phyloP scores from a whole-genome alignment of 164 flowering plant species.

The Echeveria elegans region DNA sequence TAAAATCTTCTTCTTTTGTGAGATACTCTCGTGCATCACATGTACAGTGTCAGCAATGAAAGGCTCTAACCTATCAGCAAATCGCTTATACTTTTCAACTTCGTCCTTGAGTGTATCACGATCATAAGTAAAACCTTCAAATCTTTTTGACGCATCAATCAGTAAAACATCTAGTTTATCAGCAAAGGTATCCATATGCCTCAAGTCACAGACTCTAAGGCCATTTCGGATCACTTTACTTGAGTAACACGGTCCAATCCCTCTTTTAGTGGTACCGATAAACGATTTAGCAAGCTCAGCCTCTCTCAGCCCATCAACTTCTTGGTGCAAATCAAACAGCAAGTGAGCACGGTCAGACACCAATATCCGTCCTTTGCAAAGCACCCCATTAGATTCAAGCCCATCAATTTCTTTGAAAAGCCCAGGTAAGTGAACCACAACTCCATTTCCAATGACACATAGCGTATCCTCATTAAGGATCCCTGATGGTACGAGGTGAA shows the following conservation, averaged over 20 bases:
- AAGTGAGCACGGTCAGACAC: slow-evolving; percentile 92
- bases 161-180: slow-evolving; percentile 82
- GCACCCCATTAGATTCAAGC: slow-evolving; percentile 71
- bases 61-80: slow-evolving; percentile 85
- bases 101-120: slow-evolving; percentile 72
- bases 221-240: slow-evolving; percentile 88
- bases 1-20: slow-evolving; percentile 65
- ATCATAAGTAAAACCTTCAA: slow-evolving; percentile 49
- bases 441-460: slow-evolving; percentile 97
- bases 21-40: slow-evolving; percentile 67
- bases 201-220: slow-evolving; percentile 78
- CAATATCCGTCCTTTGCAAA: slow-evolving; percentile 78
- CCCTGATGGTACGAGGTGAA: slow-evolving; percentile 93
- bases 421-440: slow-evolving; percentile 86
- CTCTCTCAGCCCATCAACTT: slow-evolving; percentile 81
- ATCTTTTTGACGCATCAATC: slow-evolving; percentile 77
- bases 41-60: slow-evolving; percentile 81
- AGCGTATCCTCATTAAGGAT: slow-evolving; percentile 83
- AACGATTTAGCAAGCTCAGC: slow-evolving; percentile 83
- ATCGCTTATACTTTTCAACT: slow-evolving; percentile 73
- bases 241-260: slow-evolving; percentile 90
- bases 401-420: slow-evolving; percentile 79
- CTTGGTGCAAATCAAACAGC: slow-evolving; percentile 87
- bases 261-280: slow-evolving; percentile 91
- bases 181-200: slow-evolving; percentile 91